Evolutionary conservation across 352 stramenopile species (phyloP), one percentile per base, ranked within the genome.

Genomic region (Phytophthora parvispora): DNA sequence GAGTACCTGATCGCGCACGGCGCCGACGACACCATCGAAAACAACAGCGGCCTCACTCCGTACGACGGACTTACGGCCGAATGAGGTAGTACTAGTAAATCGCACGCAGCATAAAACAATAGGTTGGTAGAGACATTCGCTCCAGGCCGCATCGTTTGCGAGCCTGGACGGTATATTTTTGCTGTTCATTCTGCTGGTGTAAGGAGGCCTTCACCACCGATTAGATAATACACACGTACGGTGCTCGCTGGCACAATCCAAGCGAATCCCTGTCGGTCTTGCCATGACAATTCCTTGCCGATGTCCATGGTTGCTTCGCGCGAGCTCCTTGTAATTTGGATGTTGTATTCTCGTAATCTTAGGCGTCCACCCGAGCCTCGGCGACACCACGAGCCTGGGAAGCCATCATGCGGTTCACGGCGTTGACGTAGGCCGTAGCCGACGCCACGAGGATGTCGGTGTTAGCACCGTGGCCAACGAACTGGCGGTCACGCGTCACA

Each of bases 1-100:
- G 92, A 98, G 77, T 98, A 92, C 75, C 75, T 99, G 43, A 98
- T 99, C 67, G 81, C 84, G n/a, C 90, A 92, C 59, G 96, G 95
- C 43, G 93, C 96, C 9, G 93, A 99, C 70, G 94, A 98, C 67
- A 97, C 89, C 25, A 92, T 99, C 60, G 89, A 97, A 64, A 99
- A 99, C 79, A 87, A 86, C 20, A 97, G 90, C 57, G 93, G 92
- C 20, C 83, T 99, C 36, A 97, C 93, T 3, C 80, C 94, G 2
- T 99, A 99, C 77, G 96, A 99, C 74, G 96, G 96, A 2, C 79
- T 94, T 38, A 81, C 78, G 8, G 77, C 83, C 28, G 81, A 91
- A 38, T 91, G 59, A 86, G 48, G 34, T 20, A 64, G 27, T 20
- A 45, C n/a, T n/a, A n/a, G n/a, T n/a, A n/a, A n/a, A n/a, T n/a